Percentiles rank a stretch among this genome's conserved stretches.
phyloP scores from a whole-genome alignment of 106 monocot species.

The Triglochin maritima region DNA sequence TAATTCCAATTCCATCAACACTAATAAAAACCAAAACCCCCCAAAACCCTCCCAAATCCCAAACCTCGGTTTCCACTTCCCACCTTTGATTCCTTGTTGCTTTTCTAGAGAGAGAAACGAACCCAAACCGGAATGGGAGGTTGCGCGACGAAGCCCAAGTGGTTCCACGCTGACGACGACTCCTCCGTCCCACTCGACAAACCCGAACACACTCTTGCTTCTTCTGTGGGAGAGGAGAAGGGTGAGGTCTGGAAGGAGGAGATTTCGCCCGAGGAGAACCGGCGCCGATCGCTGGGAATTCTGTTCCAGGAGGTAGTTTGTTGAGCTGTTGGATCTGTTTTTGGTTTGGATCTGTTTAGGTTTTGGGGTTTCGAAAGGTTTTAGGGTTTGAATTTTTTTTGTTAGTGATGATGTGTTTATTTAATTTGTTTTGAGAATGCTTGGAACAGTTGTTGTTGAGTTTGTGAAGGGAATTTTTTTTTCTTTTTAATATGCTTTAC shows the following conservation, averaged over 20 bases:
- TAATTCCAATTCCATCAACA: too few species aligned
- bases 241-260: not conserved
- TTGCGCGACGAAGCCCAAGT: too few species aligned
- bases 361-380: not conserved
- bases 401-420: not conserved
- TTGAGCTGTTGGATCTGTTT: not conserved
- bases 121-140: too few species aligned
- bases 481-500: not conserved
- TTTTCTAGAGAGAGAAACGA: too few species aligned
- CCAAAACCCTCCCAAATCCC: too few species aligned
- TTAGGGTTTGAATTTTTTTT: not conserved
- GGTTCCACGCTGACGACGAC: too few species aligned
- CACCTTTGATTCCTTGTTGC: too few species aligned
- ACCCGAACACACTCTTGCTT: too few species aligned
- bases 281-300: conserved; percentile 1
- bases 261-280: not conserved
- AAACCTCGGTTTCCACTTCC: too few species aligned
- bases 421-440: not conserved
- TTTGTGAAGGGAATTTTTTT: not conserved
- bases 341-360: conserved; percentile 2
- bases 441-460: not conserved
- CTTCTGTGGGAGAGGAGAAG: not conserved
- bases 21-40: too few species aligned
- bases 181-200: too few species aligned
- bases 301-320: conserved; percentile 12